phyloP scores from a whole-genome alignment of 2,329 filamentous ascomycete species.

The Penicillium sp. region DNA sequence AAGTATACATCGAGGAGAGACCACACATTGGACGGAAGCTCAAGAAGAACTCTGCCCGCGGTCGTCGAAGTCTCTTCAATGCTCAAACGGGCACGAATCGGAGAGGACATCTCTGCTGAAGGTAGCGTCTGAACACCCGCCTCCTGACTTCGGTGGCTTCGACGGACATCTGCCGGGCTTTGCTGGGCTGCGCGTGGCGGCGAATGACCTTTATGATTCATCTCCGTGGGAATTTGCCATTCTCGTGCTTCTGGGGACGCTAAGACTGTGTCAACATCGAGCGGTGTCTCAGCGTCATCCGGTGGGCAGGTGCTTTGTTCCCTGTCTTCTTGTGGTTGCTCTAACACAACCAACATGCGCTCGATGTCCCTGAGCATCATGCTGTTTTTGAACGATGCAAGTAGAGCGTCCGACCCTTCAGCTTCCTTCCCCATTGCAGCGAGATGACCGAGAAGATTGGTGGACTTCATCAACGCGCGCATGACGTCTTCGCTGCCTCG shows the following conservation, averaged over 20 bases:
- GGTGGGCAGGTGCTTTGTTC: constrained; percentile 23
- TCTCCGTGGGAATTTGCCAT: constrained; percentile 29
- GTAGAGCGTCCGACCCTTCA: constrained; percentile 51
- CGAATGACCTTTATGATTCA: constrained; percentile 20
- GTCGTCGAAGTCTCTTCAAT: constrained; percentile 6
- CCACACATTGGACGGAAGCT: constrained; percentile 47
- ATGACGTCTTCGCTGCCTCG: constrained; percentile 55
- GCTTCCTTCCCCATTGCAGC: constrained; percentile 35
- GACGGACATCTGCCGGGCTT: constrained; percentile 8
- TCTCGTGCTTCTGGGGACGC: constrained; percentile 26
- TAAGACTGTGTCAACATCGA: constrained; percentile 28
- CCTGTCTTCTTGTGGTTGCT: constrained; percentile 35
- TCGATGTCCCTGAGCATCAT: constrained; percentile 59
- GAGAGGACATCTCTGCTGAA: constrained; percentile 3
- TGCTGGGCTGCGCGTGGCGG: constrained; percentile 21
- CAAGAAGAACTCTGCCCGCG: constrained; percentile 29
- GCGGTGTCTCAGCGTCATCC: constrained; percentile 23
- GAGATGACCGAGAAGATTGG: constrained; percentile 34
- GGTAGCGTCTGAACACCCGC: constrained; percentile 22
- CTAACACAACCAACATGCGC: constrained; percentile 48
- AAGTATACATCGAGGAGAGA: constrained; percentile 66
- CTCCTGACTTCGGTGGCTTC: constrained; percentile 19
- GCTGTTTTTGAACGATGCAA: constrained; percentile 59
- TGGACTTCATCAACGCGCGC: constrained; percentile 47
- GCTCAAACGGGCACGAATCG: constrained; percentile 2